Base-by-base conservation (phyloP, 768 basidiomycete species). In the Hericium rajendrae region DNA sequence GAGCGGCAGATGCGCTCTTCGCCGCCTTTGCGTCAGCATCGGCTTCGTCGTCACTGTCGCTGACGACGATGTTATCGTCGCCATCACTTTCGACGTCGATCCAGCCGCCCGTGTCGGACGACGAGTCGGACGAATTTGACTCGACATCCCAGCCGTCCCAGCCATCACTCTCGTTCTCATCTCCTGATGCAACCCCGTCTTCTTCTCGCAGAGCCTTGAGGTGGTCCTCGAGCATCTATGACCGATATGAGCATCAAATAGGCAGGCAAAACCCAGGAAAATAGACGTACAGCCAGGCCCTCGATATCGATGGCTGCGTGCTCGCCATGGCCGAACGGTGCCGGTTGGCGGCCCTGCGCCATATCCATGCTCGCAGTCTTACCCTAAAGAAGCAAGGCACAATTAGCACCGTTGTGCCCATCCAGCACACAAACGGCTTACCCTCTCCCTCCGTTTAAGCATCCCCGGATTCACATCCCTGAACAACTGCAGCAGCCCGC, bases 391-490 rank as follows among this genome's bases (percentile, higher is more conserved):
- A 6, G 52, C 22, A 22, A 20, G 22, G 12, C 3, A 10, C 32
- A 16, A 6, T 32, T 8, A 32, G 8, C 32, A 9, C 32, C 32
- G 32, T 6, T 32, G 32, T 9, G 0, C 32, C 32, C 32, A 8
- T 32, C 32, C 32, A 22, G 68, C 84, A 53, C 60, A 91, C 5
- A 49, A 55, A 39, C 37, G 24, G 68, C 84, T 53, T 61, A 91
- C 90, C 64, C 94, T 74, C 67, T 98, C 95, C 57, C 91, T 76
- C 60, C 84, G 77, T 71, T 92, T 95, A 64, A 99, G 76, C 81
- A 98, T 80, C 6, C 83, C 85, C 1, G 97, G 97, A 69, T 97
- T 97, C 58, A 95, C 89, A 65, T 98, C 94, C n/a, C 97, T 78
- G 74, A 90, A 99, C 15, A 98, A 74, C 67, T 88, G 90, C 53